Evolutionary conservation across 768 basidiomycete species (phyloP).

Genomic region (Tricholomella constricta): DNA sequence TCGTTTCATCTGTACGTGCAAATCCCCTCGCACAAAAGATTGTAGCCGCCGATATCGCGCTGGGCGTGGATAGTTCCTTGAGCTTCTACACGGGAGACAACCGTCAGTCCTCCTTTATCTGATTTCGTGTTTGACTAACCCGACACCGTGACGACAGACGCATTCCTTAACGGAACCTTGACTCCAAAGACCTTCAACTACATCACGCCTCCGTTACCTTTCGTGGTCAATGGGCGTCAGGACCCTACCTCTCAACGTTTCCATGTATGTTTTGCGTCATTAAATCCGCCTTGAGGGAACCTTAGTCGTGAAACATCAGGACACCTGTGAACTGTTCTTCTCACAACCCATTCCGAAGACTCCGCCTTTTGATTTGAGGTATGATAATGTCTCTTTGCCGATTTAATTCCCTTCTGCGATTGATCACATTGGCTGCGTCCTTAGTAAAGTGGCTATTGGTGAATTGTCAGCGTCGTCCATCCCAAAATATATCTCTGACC

Average conservation of each 20-base stretch:
- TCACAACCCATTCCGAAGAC: slow-evolving; percentile 39
- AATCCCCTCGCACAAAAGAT: slow-evolving; percentile 64
- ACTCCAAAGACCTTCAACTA: slow-evolving; percentile 45
- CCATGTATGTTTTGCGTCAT: slow-evolving; percentile 35
- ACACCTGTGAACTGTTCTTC: slow-evolving; percentile 44
- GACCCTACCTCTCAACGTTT: slow-evolving; percentile 52
- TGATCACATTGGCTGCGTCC: not conserved
- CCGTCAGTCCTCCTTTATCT: slow-evolving; percentile 35
- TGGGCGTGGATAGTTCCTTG: slow-evolving; percentile 35
- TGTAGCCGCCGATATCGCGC: slow-evolving; percentile 49
- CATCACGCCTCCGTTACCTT: slow-evolving; percentile 41
- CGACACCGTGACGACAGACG: slow-evolving; percentile 35
- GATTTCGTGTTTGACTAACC: not conserved
- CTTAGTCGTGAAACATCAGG: slow-evolving; percentile 27
- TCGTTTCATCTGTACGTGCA: slow-evolving; percentile 54
- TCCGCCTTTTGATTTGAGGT: slow-evolving; percentile 51
- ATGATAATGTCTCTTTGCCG: slow-evolving; percentile 7
- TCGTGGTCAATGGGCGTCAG: slow-evolving; percentile 42
- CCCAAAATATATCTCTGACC: not conserved
- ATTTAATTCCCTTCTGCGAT: not conserved
- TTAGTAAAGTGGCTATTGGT: slow-evolving; percentile 50
- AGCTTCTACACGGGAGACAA: slow-evolving; percentile 54
- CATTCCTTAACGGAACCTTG: slow-evolving; percentile 47
- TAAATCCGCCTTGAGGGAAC: too few species aligned
- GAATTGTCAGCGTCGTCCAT: slow-evolving; percentile 7